Base-by-base conservation (phyloP, 1,139 yeast species). In the Meyerozyma sp. region DNA sequence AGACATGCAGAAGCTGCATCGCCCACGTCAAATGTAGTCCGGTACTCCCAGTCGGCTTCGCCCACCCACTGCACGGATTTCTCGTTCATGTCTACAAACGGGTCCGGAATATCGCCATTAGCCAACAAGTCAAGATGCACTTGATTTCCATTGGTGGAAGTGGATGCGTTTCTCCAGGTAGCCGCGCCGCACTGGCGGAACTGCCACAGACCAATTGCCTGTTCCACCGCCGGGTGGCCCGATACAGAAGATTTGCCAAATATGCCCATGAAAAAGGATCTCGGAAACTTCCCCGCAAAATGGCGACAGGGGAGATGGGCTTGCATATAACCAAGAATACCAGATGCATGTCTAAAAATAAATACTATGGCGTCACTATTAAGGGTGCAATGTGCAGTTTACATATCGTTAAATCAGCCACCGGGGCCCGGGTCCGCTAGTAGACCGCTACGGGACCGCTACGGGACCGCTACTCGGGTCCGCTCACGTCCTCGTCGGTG, bases 1-100 rank as follows among this genome's bases (percentile, higher is more conserved):
- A n/a, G 9, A 34, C 26, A 10, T 18, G 37, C 37, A 34, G 37
- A 18, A 10, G 37, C 37, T 3, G 37, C 26, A 13, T 34, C 37
- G 10, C 3, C 5, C 16, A 34, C 37, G 26, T 11, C 26, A 14
- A 62, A 60, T 8, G 39, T 39, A 11, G 54, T 48, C 40, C 52
- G 50, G 52, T 72, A 72, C 40, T 67, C 71, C 77, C 77, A 72
- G 42, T 66, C 68, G 7, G 47, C 52, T 44, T 68, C 69, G 18
- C 73, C 75, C 6, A 75, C 68, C 80, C 80, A 75, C 54, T 73
- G 78, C 8, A 73, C 66, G 6, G 50, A 45, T 23, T 55, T 54
- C 51, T 72, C 79, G 48, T 73, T 72, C 43, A 55, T 54, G 46
- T 72, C 68, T 1, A 60, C 20, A 46, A 71, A 74, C 1, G 79